Conservation (phyloP, 2,329 filamentous ascomycete species). For the Aspergillus proliferans region DNA sequence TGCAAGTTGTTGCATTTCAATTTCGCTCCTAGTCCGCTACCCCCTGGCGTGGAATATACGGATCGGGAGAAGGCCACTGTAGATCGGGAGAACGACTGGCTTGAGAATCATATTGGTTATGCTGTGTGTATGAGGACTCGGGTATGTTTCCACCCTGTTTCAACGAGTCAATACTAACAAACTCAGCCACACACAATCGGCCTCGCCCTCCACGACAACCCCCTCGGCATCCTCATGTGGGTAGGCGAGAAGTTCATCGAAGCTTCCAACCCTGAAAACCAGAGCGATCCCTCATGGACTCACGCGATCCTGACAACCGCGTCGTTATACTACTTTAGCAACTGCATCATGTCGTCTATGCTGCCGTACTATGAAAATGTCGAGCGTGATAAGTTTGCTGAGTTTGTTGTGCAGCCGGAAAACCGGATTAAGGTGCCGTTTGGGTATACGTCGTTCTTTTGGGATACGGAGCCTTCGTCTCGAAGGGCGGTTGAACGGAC, state of each 20-base stretch:
- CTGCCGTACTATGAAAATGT: conserved; percentile 5
- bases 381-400: conserved; percentile 1
- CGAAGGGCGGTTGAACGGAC: conserved; percentile 1
- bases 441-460: conserved; percentile 7
- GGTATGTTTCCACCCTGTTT: neutral
- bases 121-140: conserved; percentile 8
- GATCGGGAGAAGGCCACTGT: conserved; percentile 1
- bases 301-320: conserved; percentile 6
- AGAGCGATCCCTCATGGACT: conserved; percentile 1
- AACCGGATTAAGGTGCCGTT: conserved; percentile 4
- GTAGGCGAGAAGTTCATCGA: conserved; percentile 6
- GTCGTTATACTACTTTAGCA: conserved; percentile 7
- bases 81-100: neutral
- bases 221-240: conserved; percentile 5
- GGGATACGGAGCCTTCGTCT: conserved; percentile 1
- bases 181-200: conserved; percentile 5
- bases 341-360: conserved; percentile 7
- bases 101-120: conserved; percentile 7
- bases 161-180: neutral
- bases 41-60: neutral
- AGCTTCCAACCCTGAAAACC: conserved; percentile 1
- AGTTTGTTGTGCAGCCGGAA: conserved; percentile 1
- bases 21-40: conserved; percentile 1
- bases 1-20: conserved; percentile 4
- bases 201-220: conserved; percentile 5